Conservation (phyloP, 129 eudicot genomes). For the Centella asiatica region DNA sequence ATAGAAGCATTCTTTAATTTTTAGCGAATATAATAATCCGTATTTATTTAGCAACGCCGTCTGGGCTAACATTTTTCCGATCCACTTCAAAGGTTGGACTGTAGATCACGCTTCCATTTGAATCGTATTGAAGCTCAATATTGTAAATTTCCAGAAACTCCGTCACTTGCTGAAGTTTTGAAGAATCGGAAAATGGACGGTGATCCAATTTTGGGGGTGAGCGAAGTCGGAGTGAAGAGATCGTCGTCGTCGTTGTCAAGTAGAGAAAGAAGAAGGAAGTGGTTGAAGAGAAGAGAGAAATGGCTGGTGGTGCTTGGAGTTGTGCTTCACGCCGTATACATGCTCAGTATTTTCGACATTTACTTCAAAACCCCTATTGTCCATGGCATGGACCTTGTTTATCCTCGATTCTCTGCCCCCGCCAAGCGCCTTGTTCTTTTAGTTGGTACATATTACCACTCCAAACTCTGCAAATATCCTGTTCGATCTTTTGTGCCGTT, state of each 20-base stretch:
- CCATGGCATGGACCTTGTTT: conserved; percentile 96
- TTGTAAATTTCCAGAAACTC: too few relatives aligned
- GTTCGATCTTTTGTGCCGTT: conserved; percentile 31
- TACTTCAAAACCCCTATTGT: conserved; percentile 96
- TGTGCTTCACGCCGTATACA: conserved; percentile 84
- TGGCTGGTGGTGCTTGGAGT: conserved; percentile 89
- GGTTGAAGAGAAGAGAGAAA: conserved; percentile 57
- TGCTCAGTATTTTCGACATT: conserved; percentile 97
- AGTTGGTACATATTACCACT: conserved; percentile 37
- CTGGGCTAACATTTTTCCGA: too few relatives aligned
- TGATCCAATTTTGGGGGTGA: conserved; percentile 37
- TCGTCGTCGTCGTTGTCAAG: neutral
- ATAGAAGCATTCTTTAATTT: too few relatives aligned
- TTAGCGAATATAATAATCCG: too few relatives aligned
- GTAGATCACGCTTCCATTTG: too few relatives aligned
- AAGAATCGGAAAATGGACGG: conserved; percentile 43
- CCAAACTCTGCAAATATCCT: conserved; percentile 14
- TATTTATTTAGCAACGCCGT: too few relatives aligned
- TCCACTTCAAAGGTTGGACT: too few relatives aligned
- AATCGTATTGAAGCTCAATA: too few relatives aligned
- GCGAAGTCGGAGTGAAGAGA: conserved; percentile 22
- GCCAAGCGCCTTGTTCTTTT: conserved; percentile 93
- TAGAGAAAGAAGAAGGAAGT: conserved; percentile 35
- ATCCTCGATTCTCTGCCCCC: conserved; percentile 61
- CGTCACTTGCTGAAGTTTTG: too few relatives aligned